Evolutionary conservation across 441 rosid genomes (phyloP).

Genomic region (Metrosideros polymorpha): DNA sequence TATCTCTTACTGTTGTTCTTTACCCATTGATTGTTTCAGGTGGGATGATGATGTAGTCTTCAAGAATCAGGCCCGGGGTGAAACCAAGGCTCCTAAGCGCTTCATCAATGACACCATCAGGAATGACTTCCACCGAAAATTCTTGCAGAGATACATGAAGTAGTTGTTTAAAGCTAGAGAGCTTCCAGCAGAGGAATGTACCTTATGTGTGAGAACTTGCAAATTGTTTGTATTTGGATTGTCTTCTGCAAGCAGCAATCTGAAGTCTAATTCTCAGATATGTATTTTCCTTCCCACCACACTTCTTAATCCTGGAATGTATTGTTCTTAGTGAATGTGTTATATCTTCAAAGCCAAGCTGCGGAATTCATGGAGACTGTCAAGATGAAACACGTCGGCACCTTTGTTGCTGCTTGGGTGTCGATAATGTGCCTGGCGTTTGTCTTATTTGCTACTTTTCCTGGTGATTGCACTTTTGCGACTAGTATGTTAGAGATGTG

Average conservation of each 20-base stretch:
- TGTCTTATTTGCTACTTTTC: background rate
- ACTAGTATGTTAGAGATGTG: background rate
- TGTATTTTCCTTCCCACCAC: background rate
- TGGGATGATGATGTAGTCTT: constrained; percentile 99
- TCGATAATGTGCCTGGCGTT: background rate
- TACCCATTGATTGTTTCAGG: constrained; percentile 21
- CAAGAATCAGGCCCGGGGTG: constrained; percentile 97
- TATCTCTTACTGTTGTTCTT: background rate
- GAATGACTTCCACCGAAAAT: constrained; percentile 88
- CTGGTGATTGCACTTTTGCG: background rate
- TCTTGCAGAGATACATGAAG: constrained; percentile 95
- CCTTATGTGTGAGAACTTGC: background rate
- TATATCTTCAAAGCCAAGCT: background rate
- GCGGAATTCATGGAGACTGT: background rate
- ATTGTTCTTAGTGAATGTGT: background rate
- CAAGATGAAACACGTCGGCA: background rate
- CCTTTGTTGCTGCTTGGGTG: background rate
- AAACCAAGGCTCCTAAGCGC: constrained; percentile 84
- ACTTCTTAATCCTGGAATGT: background rate
- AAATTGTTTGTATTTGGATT: background rate
- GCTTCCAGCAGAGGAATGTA: background rate
- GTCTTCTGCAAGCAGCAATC: background rate
- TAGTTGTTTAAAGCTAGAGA: constrained; percentile 10
- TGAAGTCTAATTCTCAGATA: background rate
- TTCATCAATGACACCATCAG: constrained; percentile 97